phyloP scores from a whole-genome alignment of 2,329 filamentous ascomycete species.

The Amesomyces nigricolor region DNA sequence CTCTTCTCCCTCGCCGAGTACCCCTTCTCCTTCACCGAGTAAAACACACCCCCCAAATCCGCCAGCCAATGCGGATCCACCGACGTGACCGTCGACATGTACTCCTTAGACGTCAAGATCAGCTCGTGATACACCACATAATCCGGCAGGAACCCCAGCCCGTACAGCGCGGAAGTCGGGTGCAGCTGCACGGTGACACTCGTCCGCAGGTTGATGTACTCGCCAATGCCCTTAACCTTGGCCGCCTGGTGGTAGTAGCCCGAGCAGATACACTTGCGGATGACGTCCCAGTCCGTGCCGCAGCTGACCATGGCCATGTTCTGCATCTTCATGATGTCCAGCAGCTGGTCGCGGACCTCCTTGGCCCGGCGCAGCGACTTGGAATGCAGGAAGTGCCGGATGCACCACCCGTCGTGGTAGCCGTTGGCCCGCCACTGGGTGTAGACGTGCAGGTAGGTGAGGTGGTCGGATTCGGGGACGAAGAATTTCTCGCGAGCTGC shows the following conservation, averaged over 20 bases:
- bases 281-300: slow-evolving; percentile 94
- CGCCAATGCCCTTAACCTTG: slow-evolving; percentile 90
- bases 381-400: slow-evolving; percentile 88
- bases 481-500: slow-evolving; percentile 96
- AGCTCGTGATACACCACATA: slow-evolving; percentile 98
- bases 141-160: slow-evolving; percentile 86
- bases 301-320: slow-evolving; percentile 84
- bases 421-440: slow-evolving; percentile 92
- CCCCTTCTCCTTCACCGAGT: slow-evolving; percentile 94
- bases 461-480: slow-evolving; percentile 92
- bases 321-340: slow-evolving; percentile 90
- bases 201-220: slow-evolving; percentile 94
- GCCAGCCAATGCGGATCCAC: slow-evolving; percentile 97
- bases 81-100: slow-evolving; percentile 94
- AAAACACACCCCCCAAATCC: slow-evolving; percentile 94
- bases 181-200: slow-evolving; percentile 92
- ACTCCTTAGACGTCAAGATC: slow-evolving; percentile 93
- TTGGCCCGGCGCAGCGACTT: slow-evolving; percentile 87
- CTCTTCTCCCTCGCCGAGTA: slow-evolving; percentile 83
- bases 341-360: slow-evolving; percentile 88
- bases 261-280: slow-evolving; percentile 93
- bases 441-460: slow-evolving; percentile 94
- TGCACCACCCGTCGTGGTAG: slow-evolving; percentile 85
- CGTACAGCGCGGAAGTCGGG: slow-evolving; percentile 88
- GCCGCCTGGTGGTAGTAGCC: slow-evolving; percentile 98